Percentiles rank a stretch among this genome's conserved stretches.
phyloP scores from a whole-genome alignment of 352 stramenopile species.

The Phytophthora idaei region DNA sequence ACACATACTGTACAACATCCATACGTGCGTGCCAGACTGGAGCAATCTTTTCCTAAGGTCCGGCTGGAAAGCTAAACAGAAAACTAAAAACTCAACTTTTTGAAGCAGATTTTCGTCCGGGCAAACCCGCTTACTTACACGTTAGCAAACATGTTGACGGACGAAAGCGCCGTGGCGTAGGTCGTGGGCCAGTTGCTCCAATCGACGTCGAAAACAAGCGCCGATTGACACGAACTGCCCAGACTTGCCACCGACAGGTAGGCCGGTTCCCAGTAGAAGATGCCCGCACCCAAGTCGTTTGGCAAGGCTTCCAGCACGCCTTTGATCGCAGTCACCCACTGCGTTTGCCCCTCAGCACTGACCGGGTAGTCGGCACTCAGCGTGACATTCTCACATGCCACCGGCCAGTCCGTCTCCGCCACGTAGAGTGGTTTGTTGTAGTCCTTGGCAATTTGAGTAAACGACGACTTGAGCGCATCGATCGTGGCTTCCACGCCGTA shows the following conservation, averaged over 20 bases:
- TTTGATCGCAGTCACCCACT: constrained; percentile 37
- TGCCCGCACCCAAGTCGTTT: constrained; percentile 27
- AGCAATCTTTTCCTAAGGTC: no score
- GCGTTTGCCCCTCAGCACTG: constrained; percentile 32
- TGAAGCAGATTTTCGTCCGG: no score
- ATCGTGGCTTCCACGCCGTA: constrained; percentile 41
- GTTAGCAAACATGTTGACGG: constrained; percentile 28
- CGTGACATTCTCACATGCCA: constrained; percentile 24
- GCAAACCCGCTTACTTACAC: neutral
- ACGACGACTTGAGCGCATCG: constrained; percentile 29
- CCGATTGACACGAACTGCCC: constrained; percentile 39
- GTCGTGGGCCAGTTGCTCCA: constrained; percentile 33
- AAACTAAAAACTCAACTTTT: no score
- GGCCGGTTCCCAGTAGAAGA: constrained; percentile 45
- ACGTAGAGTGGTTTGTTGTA: constrained; percentile 42
- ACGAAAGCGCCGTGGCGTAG: constrained; percentile 33
- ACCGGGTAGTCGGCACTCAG: constrained; percentile 35
- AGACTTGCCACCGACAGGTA: constrained; percentile 31
- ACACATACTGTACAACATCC: no score
- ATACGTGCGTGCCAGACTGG: no score
- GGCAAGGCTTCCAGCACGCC: constrained; percentile 31
- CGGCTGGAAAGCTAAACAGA: no score
- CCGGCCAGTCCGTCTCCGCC: constrained; percentile 40
- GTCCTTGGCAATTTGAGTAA: constrained; percentile 32
- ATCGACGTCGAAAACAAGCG: constrained; percentile 39